Base-by-base conservation (phyloP, 2,329 filamentous ascomycete genomes). In the Fusarium sp. region DNA sequence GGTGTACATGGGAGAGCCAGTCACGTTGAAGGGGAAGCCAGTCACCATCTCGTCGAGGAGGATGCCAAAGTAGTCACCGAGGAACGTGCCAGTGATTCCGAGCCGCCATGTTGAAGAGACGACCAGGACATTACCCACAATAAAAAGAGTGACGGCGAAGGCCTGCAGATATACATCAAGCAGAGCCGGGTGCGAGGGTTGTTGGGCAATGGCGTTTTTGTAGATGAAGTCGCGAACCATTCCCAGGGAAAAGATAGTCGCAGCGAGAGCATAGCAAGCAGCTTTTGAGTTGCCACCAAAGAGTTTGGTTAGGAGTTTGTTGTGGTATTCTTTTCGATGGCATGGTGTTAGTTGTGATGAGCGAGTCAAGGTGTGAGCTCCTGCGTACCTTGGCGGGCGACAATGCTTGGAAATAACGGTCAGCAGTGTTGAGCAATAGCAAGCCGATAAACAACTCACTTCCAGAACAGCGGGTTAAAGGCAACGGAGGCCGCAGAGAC, bases 381-480 rank as follows among this genome's bases (percentile, higher is more conserved):
- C 5, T 51, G 69, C 77, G 44, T 66, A 93, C 91, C 91, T 87
- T 88, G 85, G 71, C 93, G 89, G 60, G 93, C 93, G 68, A 92
- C 88, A 71, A 93, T 90, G 76, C 92, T 96, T 67, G 39, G 48
- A 50, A 41, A 21, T n/a, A 33, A n/a, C 14, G 52, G 58, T 82
- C 71, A 81, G 78, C 63, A 52, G 42, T 35, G 33, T 19, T 35
- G 41, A 7, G 32, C 42, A 38, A 47, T 37, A 50, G 39, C n/a
- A 47, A 36, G 41, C 15, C 19, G 46, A 35, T 43, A 37, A 59
- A 32, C 9, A 49, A 84, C 91, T 82, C 84, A 97, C 93, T 99
- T 99, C 95, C 95, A 99, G 78, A 97, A 98, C n/a, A 95, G 89
- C 19, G 95, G 95, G 78, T 99, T 99, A 79, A 99, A 98, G 44